Conservation (phyloP, 2,329 filamentous ascomycete species). For the Pseudogymnoascus sp. region DNA sequence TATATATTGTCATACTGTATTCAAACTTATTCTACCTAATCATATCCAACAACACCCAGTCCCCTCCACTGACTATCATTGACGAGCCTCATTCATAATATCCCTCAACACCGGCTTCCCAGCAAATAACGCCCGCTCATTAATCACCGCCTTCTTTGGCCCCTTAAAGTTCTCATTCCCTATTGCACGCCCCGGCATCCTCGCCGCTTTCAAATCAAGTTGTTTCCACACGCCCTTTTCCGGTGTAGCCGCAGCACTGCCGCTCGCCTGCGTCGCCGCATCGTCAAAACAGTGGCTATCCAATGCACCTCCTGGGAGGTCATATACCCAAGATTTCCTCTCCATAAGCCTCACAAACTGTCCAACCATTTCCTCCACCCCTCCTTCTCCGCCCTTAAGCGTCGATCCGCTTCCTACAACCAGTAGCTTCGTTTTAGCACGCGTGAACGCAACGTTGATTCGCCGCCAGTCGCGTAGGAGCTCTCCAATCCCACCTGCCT, state of each 20-base stretch:
- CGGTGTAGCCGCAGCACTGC: constrained; percentile 14
- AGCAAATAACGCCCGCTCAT: constrained; percentile 55
- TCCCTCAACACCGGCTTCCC: constrained; percentile 64
- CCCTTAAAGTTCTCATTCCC: constrained; percentile 9
- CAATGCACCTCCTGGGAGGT: constrained; percentile 58
- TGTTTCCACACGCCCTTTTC: constrained; percentile 15
- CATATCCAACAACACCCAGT: background rate
- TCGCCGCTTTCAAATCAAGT: constrained; percentile 15
- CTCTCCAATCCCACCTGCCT: constrained; percentile 76
- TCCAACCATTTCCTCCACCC: constrained; percentile 63
- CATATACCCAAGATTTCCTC: constrained; percentile 68
- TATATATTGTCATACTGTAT: constrained; percentile 5
- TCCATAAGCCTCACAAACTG: constrained; percentile 74
- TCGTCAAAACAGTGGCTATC: constrained; percentile 61
- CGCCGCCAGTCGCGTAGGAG: constrained; percentile 84
- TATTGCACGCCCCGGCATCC: constrained; percentile 15
- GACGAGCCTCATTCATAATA: constrained; percentile 62
- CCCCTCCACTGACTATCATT: background rate
- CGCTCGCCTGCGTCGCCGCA: constrained; percentile 39
- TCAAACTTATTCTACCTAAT: background rate
- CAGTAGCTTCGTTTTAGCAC: constrained; percentile 85
- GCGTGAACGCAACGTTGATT: constrained; percentile 92
- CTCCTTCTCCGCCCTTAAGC: constrained; percentile 55
- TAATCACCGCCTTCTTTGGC: constrained; percentile 51
- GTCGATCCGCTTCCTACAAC: constrained; percentile 79